Base-by-base conservation (phyloP, 768 basidiomycete genomes). In the Tricholoma saponaceum region DNA sequence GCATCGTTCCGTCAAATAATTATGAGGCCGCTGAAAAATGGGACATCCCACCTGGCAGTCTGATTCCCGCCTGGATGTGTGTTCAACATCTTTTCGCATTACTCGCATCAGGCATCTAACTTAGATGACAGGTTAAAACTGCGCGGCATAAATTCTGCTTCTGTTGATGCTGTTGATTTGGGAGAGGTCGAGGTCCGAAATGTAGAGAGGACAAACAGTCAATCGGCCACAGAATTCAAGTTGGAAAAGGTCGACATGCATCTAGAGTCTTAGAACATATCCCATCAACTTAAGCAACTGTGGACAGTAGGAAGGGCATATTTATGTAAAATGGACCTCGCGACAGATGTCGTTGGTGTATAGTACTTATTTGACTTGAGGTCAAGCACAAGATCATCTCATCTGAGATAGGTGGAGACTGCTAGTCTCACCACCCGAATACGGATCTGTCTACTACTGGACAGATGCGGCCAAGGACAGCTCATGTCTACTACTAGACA, bases 61-160 rank as follows among this genome's bases (percentile, higher is more conserved):
- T 92, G 33, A 62, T 85, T n/a, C 90, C 90, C 43, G 47, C 65
- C 16, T 91, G 89, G 89, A 71, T 89, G 86, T 85, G 69, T 58
- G 83, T 79, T 16, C n/a, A 5, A n/a, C 7, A 1, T 30, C 4
- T 5, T 50, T n/a, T 18, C 6, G 3, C 16, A 20, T 25, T 46
- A 10, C 4, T 18, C 7, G 3, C 4, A 5, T 23, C 12, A 14
- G 23, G n/a, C 3, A 4, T 18, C 26, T 50, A 5, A 49, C 8
- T 18, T 4, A 1, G 1, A 7, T 9, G 26, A 30, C 10, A 50
- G 47, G 16, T 8, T 14, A 30, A 28, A 18, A 30, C 5, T 50
- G 26, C 47, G 16, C 9, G 2, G 26, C 9, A 18, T 4, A 50
- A 10, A 4, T 12, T 18, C 47, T 50, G 7, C 8, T 30, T 28